Percentiles rank a stretch among this genome's conserved stretches.
Evolutionary conservation across 805 yeast genomes (phyloP).

Genomic region (Candida arabinofermentans): DNA sequence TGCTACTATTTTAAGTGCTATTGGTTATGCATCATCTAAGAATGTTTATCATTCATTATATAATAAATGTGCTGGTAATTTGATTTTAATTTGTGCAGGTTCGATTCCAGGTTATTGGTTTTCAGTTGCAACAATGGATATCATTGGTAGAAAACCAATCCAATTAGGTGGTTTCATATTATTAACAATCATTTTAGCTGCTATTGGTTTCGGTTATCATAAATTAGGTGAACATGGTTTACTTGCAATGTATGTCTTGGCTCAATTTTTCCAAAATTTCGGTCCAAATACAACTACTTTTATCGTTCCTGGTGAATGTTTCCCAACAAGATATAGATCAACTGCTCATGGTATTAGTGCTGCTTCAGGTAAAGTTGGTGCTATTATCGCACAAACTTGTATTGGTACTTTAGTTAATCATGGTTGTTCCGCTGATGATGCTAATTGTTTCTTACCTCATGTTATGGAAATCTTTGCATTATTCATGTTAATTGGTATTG

Average conservation of each 20-base stretch:
- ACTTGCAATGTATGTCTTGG: conserved; percentile 71
- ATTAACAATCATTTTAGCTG: conserved; percentile 69
- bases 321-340: conserved; percentile 94
- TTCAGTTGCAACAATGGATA: conserved; percentile 75
- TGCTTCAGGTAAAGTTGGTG: conserved; percentile 89
- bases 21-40: conserved; percentile 72
- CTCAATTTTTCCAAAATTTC: conserved; percentile 86
- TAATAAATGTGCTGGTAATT: conserved; percentile 85
- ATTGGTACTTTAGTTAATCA: conserved; percentile 81
- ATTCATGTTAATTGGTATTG: conserved; percentile 80
- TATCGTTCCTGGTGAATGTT: conserved; percentile 86
- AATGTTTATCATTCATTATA: conserved; percentile 69
- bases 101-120: conserved; percentile 93
- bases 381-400: conserved; percentile 86
- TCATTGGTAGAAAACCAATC: conserved; percentile 78
- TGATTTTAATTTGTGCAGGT: conserved; percentile 92
- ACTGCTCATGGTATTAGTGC: conserved; percentile 95
- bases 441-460: conserved; percentile 81
- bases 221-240: conserved; percentile 62
- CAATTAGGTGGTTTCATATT: conserved; percentile 73
- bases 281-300: conserved; percentile 94
- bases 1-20: conserved; percentile 72
- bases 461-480: conserved; percentile 92
- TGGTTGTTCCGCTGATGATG: conserved; percentile 56
- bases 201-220: conserved; percentile 81